A percentile compares a stretch with the other conserved stretches of the same genome.
Conservation (phyloP, 2,329 filamentous ascomycete genomes). For the Metarhizium humberi region DNA sequence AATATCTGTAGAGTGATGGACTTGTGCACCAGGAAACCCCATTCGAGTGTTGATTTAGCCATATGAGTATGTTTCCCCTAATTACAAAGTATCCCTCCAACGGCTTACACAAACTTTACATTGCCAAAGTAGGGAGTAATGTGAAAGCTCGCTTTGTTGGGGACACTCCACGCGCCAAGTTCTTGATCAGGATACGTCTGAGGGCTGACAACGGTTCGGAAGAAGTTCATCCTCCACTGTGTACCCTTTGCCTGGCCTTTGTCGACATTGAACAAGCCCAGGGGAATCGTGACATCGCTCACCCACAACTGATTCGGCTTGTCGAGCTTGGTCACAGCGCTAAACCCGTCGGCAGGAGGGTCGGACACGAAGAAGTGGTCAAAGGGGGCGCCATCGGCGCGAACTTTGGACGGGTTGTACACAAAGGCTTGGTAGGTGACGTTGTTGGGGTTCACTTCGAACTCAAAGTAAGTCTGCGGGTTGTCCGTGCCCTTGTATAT, state of each 20-base stretch:
- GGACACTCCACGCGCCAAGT: slow-evolving; percentile 36
- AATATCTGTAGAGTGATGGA: no score
- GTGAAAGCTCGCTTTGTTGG: slow-evolving; percentile 37
- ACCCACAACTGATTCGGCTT: slow-evolving; percentile 26
- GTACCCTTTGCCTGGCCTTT: slow-evolving; percentile 31
- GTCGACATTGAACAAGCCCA: slow-evolving; percentile 41
- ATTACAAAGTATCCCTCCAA: no score
- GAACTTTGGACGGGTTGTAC: slow-evolving; percentile 39
- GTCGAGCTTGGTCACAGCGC: slow-evolving; percentile 29
- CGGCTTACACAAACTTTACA: slow-evolving; percentile 22
- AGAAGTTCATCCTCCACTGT: slow-evolving; percentile 43
- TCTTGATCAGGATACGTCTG: slow-evolving; percentile 33
- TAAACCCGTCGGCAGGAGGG: slow-evolving; percentile 31
- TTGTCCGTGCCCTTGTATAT: slow-evolving; percentile 34
- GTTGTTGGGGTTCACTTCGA: slow-evolving; percentile 42
- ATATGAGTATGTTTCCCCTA: no score
- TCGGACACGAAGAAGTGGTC: slow-evolving; percentile 32
- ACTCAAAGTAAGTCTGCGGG: slow-evolving; percentile 40
- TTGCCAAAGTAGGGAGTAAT: slow-evolving; percentile 36
- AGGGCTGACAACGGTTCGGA: slow-evolving; percentile 34
- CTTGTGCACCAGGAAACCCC: no score
- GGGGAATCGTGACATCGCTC: slow-evolving; percentile 31
- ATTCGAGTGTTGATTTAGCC: no score
- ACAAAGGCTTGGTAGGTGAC: slow-evolving; percentile 41
- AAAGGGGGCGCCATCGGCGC: slow-evolving; percentile 29